These are phyloP conservation scores for Melanogaster broomeanus DNA, from an alignment of 768 basidiomycete species.

Conservation along the genomic window DNA sequence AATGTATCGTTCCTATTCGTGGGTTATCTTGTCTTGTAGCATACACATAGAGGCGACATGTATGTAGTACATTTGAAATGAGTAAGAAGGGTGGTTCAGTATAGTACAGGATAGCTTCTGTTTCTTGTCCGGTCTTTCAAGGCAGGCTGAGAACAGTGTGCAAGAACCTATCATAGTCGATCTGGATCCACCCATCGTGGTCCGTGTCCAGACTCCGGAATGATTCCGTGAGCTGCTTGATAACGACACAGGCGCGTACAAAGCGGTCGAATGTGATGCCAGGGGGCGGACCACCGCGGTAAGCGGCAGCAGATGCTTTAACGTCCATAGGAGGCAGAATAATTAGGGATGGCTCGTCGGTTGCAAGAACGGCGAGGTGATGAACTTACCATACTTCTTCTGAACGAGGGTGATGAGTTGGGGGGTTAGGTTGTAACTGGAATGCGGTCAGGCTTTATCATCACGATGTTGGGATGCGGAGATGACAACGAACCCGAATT, in stretches of 20 bases:
- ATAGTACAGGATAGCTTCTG: too few species aligned
- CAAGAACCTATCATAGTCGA: conserved; percentile 60
- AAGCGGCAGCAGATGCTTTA: conserved; percentile 50
- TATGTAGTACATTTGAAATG: background rate
- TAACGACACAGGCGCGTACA: conserved; percentile 81
- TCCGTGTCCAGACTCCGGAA: conserved; percentile 70
- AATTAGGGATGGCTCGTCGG: conserved; percentile 20
- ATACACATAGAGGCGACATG: background rate
- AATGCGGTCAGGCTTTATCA: too few species aligned
- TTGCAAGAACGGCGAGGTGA: background rate
- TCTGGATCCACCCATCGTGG: conserved; percentile 52
- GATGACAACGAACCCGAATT: conserved; percentile 61
- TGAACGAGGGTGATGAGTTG: conserved; percentile 64
- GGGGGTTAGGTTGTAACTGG: conserved; percentile 68
- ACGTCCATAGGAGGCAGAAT: conserved; percentile 51
- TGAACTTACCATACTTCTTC: conserved; percentile 72
- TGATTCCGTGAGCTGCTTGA: conserved; percentile 75
- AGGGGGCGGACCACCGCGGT: conserved; percentile 35
- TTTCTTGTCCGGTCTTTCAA: conserved; percentile 22
- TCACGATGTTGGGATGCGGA: background rate
- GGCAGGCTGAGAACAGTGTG: conserved; percentile 47
- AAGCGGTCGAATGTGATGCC: conserved; percentile 88
- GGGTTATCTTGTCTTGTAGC: too few species aligned
- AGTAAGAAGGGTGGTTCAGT: background rate
- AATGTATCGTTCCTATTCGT: background rate